Evolutionary conservation across 1,284 basidiomycete genomes (phyloP).

Genomic region (Ceratobasidium sp.): DNA sequence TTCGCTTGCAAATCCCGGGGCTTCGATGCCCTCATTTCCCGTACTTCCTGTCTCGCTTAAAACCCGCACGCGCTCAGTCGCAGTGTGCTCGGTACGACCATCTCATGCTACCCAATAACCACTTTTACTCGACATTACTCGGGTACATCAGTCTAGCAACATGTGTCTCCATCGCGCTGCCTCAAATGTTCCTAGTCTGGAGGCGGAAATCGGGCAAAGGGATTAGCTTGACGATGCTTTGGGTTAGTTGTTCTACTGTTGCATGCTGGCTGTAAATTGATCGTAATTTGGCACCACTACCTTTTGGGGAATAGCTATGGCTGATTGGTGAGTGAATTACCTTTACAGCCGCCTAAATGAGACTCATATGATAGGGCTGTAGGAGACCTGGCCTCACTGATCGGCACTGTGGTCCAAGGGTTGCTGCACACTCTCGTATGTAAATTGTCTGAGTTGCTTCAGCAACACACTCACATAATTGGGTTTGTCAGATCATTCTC

Average conservation of each 20-base stretch:
- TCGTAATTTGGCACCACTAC: background rate
- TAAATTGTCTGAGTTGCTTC: background rate
- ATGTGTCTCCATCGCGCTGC: conserved; percentile 27
- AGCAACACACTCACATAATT: background rate
- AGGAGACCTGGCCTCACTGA: conserved; percentile 33
- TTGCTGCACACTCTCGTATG: conserved; percentile 33
- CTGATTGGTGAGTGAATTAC: conserved; percentile 17
- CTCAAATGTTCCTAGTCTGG: conserved; percentile 33
- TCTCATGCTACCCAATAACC: conserved; percentile 33
- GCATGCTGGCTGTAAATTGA: background rate
- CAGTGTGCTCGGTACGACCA: background rate
- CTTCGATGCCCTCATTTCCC: background rate
- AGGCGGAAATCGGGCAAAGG: conserved; percentile 32
- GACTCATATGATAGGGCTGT: background rate
- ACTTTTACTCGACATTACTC: conserved; percentile 37
- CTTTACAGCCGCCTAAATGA: background rate
- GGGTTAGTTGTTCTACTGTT: conserved; percentile 24
- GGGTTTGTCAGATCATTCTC: conserved; percentile 23
- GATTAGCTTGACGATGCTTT: conserved; percentile 37
- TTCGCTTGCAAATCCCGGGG: background rate
- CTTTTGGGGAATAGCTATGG: conserved; percentile 11
- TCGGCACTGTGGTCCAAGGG: conserved; percentile 27
- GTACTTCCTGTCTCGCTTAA: background rate
- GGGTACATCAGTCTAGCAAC: conserved; percentile 34
- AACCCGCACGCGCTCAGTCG: background rate